Percentiles rank a stretch among this genome's conserved stretches.
Conservation (phyloP, 345 rosid genomes). For the Eucalyptus coolabah region DNA sequence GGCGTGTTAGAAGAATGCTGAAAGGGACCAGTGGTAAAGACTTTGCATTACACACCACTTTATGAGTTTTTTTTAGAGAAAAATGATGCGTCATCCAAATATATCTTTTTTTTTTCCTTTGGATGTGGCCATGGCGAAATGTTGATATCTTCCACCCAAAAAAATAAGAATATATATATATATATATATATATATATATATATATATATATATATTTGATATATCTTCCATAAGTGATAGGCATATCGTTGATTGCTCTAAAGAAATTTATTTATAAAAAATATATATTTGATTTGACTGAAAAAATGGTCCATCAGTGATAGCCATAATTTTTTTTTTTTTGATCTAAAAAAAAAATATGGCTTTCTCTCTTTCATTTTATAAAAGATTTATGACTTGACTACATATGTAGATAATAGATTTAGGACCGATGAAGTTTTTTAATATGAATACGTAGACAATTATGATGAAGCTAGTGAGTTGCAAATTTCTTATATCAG, state of each 20-base stretch:
- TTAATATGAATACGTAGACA: not conserved
- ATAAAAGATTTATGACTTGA: not conserved
- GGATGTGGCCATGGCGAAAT: not conserved
- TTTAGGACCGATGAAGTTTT: not conserved
- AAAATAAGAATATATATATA: no score
- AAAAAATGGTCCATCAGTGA: not conserved
- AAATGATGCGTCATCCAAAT: not conserved
- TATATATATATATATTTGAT: no score
- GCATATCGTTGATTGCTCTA: not conserved
- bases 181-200: no score
- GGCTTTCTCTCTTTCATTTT: not conserved
- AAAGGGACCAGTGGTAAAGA: not conserved
- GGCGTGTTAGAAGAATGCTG: not conserved
- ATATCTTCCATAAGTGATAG: not conserved
- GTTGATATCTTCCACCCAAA: not conserved
- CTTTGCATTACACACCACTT: not conserved
- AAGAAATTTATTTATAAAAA: not conserved
- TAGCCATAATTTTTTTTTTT: no score
- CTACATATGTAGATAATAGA: accelerated
- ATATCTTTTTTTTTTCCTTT: not conserved
- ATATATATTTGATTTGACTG: not conserved
- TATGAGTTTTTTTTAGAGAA: not conserved
- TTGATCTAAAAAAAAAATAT: not conserved
- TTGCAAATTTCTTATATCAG: not conserved
- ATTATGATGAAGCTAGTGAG: not conserved